A percentile compares a stretch with the other conserved stretches of the same genome.
Conservation (phyloP, 2,329 filamentous ascomycete genomes). For the Colletotrichum aenigma region DNA sequence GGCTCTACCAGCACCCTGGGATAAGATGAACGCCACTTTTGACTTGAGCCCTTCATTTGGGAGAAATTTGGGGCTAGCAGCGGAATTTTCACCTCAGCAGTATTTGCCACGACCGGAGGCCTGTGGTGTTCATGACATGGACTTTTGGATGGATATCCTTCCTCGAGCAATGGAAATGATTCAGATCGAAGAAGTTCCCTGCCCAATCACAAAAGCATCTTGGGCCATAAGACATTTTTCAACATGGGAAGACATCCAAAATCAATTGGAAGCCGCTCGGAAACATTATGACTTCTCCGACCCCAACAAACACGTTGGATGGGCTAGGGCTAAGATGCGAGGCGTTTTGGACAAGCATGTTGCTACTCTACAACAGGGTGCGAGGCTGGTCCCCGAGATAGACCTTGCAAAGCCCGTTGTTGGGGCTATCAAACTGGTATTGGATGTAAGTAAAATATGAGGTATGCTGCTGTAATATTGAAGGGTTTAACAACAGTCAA, state of each 20-base stretch:
- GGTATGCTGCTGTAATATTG: too few relatives aligned
- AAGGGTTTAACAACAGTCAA: too few relatives aligned
- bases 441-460: not conserved
- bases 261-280: not conserved
- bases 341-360: not conserved
- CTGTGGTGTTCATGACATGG: too few relatives aligned
- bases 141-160: too few relatives aligned
- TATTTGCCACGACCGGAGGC: too few relatives aligned
- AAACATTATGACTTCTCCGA: not conserved
- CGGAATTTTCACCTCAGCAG: too few relatives aligned
- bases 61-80: too few relatives aligned
- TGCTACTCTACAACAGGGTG: not conserved
- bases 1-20: too few relatives aligned
- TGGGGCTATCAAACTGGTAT: not conserved
- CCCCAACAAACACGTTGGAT: not conserved
- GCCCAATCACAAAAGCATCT: accelerated
- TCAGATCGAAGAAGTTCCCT: accelerated
- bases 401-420: not conserved
- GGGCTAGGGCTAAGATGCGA: not conserved
- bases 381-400: not conserved
- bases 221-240: not conserved
- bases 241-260: not conserved
- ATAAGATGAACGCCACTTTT: too few relatives aligned
- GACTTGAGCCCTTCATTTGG: too few relatives aligned
- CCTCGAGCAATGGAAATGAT: too few relatives aligned